Conservation (phyloP, 139 green algal genomes). For the Chara braunii region DNA sequence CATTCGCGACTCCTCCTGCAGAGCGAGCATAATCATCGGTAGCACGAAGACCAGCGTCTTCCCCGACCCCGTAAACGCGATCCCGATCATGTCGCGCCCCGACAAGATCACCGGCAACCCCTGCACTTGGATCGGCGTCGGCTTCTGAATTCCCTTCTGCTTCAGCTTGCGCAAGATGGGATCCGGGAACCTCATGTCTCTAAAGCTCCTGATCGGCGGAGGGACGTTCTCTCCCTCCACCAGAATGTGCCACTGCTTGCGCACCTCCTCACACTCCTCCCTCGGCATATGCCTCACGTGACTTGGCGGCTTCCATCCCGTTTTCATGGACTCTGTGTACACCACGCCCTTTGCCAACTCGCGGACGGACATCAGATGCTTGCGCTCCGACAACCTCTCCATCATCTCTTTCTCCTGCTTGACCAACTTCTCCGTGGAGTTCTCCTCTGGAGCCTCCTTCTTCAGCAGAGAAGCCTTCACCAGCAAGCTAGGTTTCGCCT, state of each 20-base stretch:
- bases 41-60: conserved; percentile 94
- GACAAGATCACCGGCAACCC: conserved; percentile 83
- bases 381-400: conserved; percentile 70
- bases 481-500: conserved; percentile 21
- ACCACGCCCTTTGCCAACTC: conserved; percentile 74
- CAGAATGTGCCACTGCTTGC: conserved; percentile 85
- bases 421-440: conserved; percentile 55
- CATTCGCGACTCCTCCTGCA: conserved; percentile 51
- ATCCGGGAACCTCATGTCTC: conserved; percentile 58
- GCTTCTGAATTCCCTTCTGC: conserved; percentile 65
- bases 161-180: conserved; percentile 48
- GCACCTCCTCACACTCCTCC: conserved; percentile 58
- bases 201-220: conserved; percentile 77
- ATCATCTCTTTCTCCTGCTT: conserved; percentile 84
- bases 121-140: conserved; percentile 87
- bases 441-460: conserved; percentile 48
- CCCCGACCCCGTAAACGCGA: conserved; percentile 91
- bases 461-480: conserved; percentile 23
- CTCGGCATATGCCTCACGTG: conserved; percentile 60
- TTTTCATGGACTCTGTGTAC: conserved; percentile 71
- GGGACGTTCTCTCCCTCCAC: conserved; percentile 75
- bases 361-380: conserved; percentile 81
- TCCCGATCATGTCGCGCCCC: conserved; percentile 96
- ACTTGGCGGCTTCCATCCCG: conserved; percentile 85
- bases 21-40: conserved; percentile 74